Percentiles rank a stretch among this genome's conserved stretches.
These are phyloP conservation scores for Hypoxylon sp. DNA, from an alignment of 2,329 filamentous ascomycete species.

Conservation along the genomic window DNA sequence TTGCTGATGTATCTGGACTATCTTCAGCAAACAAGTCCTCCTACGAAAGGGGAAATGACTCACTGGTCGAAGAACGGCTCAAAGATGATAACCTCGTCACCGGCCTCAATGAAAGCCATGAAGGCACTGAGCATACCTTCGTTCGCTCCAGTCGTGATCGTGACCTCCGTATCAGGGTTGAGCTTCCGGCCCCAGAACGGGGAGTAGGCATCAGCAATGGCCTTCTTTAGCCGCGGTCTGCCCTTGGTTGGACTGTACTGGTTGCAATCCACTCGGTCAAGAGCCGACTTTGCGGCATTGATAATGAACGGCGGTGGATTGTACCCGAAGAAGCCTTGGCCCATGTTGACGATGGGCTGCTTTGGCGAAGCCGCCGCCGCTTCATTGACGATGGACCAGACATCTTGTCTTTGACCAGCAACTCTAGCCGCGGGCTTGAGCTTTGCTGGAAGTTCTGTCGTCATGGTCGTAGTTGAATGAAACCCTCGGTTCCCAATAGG, in stretches of 20 bases:
- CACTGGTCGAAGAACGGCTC: conserved; percentile 99
- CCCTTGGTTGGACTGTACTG: conserved; percentile 98
- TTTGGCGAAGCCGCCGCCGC: conserved; percentile 73
- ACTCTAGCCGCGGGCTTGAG: conserved; percentile 67
- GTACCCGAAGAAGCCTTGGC: conserved; percentile 86
- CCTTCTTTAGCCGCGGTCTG: conserved; percentile 90
- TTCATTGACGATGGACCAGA: conserved; percentile 76
- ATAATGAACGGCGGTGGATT: conserved; percentile 94
- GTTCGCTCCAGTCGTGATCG: conserved; percentile 92
- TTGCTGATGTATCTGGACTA: conserved; percentile 85
- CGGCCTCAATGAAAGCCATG: conserved; percentile 95
- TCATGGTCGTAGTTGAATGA: conserved; percentile 57
- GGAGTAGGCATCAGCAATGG: conserved; percentile 92
- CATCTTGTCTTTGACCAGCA: conserved; percentile 66
- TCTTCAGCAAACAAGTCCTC: conserved; percentile 9
- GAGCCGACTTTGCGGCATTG: conserved; percentile 89
- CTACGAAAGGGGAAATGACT: conserved; percentile 47
- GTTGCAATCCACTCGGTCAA: conserved; percentile 95
- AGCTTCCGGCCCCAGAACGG: conserved; percentile 86
- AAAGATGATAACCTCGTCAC: conserved; percentile 97
- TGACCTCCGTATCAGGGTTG: conserved; percentile 92
- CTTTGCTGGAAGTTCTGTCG: conserved; percentile 58
- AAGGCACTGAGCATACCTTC: conserved; percentile 97
- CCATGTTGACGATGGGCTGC: conserved; percentile 76
- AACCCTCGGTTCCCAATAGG: conserved; percentile 41